Base-by-base conservation (phyloP, 192 early-diverging fungal species). In the Mortierella antarctica region DNA sequence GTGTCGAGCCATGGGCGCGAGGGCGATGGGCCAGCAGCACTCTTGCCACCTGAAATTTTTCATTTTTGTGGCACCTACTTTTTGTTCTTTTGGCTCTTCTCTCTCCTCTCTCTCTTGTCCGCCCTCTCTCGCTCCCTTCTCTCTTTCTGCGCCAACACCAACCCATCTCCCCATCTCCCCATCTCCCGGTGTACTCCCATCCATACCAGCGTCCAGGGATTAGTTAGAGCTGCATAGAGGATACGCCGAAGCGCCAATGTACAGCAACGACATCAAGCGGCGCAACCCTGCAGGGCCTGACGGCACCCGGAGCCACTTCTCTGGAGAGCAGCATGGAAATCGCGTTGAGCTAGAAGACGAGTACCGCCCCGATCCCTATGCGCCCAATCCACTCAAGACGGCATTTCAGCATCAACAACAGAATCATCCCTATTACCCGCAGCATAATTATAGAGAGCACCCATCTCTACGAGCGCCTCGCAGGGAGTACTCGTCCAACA, bases 401-500 rank as follows among this genome's bases (percentile, higher is more conserved):
- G 52, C 77, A 67, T 80, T 80, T 44, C 77, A 80, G 18, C 76
- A 79, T 5, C 76, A 79, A 2, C 65, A 72, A 18, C 50, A 54
- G 14, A 50, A 65, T 9, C 63, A 65, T 4, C 48, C 8, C 31
- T 48, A 15, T 18, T 41, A 53, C 41, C 7, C 20, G 44, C 49
- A 59, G 11, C 17, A 13, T 8, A 46, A 78, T n/a, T 5, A 48
- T 42, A 56, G 74, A n/a, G 74, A 78, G 20, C 77, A 80, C 52
- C 62, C 62, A 57, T 69, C 71, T 21, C 73, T 62, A 39, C 81
- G 45, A 11, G n/a, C 68, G 0, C 64, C 39, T 7, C 31, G 64
- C 48, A 49, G 57, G 47, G 71, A 71, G 18, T 83, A 85, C 23
- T 87, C 86, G 6, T 85, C 86, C 51, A 87, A 87, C 69, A 85